Evolutionary conservation across 2,329 filamentous ascomycete genomes (phyloP).

Genomic region (Monilinia vaccinii-corymbosi): DNA sequence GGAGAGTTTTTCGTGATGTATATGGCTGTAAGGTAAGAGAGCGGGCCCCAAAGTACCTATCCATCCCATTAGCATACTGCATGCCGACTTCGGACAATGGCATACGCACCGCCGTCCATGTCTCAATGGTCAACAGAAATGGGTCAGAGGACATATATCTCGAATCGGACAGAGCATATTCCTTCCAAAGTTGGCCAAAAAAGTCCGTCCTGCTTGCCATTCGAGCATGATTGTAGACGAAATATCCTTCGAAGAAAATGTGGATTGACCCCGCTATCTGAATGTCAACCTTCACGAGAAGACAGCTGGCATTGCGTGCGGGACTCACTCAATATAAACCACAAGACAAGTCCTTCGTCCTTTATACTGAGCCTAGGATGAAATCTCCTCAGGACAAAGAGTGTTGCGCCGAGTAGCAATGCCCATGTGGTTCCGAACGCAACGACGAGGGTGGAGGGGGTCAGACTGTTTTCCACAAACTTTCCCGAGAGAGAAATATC

Average conservation of each 20-base stretch:
- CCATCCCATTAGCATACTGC: background rate
- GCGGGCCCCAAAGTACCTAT: conserved; percentile 48
- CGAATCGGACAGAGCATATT: conserved; percentile 48
- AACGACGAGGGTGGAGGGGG: conserved; percentile 17
- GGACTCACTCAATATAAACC: conserved; percentile 31
- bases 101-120: conserved; percentile 37
- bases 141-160: conserved; percentile 44
- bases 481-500: conserved; percentile 19
- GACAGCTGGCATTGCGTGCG: conserved; percentile 32
- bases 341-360: conserved; percentile 23
- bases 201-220: conserved; percentile 36
- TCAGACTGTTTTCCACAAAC: conserved; percentile 20
- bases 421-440: conserved; percentile 19
- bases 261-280: conserved; percentile 27
- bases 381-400: conserved; percentile 11
- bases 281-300: conserved; percentile 27
- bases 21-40: conserved; percentile 42
- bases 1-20: conserved; percentile 37
- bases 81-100: background rate
- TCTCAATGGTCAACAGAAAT: conserved; percentile 47
- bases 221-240: conserved; percentile 35
- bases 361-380: conserved; percentile 18
- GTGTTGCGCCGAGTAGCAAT: conserved; percentile 16
- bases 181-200: conserved; percentile 49
- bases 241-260: conserved; percentile 36